Conservation (phyloP, 768 basidiomycete species). For the Omphalotus guepiniiformis region DNA sequence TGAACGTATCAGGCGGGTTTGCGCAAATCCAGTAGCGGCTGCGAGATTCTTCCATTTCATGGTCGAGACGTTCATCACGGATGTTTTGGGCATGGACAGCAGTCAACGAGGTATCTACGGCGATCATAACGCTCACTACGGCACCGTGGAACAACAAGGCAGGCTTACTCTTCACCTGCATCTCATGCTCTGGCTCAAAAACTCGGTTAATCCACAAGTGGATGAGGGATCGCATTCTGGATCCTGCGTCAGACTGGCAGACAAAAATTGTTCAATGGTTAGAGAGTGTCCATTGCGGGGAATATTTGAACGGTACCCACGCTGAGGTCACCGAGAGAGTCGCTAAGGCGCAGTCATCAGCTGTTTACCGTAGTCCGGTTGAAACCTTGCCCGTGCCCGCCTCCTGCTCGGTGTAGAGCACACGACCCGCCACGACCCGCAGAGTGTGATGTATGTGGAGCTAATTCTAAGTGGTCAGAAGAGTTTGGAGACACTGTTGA, state of each 20-base stretch:
- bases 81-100: slow-evolving; percentile 9
- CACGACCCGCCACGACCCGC: no score
- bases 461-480: not conserved
- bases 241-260: not conserved
- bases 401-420: slow-evolving; percentile 12
- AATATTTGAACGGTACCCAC: not conserved
- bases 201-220: slow-evolving; percentile 1
- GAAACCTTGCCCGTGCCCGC: slow-evolving; percentile 19
- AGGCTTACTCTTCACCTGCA: slow-evolving; percentile 19
- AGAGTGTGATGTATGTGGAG: no score
- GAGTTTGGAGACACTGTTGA: not conserved
- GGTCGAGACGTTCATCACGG: slow-evolving; percentile 14
- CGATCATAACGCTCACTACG: slow-evolving; percentile 15
- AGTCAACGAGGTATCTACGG: slow-evolving; percentile 13
- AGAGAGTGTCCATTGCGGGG: slow-evolving; percentile 2
- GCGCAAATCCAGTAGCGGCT: slow-evolving; percentile 15
- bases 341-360: not conserved
- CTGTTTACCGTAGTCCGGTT: slow-evolving; percentile 18
- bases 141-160: slow-evolving; percentile 21
- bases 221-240: slow-evolving; percentile 1
- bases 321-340: not conserved
- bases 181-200: slow-evolving; percentile 17
- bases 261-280: not conserved
- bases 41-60: slow-evolving; percentile 18
- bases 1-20: not conserved